Base-by-base conservation (phyloP, 441 rosid genomes). In the Corymbia calophylla region DNA sequence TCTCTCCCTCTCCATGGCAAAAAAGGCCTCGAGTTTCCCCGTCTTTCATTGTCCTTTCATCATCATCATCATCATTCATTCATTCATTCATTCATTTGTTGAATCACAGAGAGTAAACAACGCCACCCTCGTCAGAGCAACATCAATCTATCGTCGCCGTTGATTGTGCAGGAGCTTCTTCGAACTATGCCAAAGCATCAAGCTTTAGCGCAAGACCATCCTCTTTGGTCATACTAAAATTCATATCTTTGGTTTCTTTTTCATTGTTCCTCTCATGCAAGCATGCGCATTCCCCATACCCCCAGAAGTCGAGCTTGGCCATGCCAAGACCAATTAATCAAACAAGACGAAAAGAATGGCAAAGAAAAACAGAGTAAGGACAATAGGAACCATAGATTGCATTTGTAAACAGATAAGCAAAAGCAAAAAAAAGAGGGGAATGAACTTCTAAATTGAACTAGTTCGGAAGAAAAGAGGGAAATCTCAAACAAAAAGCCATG, bases 221-320 rank as follows among this genome's bases (percentile, higher is more conserved):
- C 44, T 39, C 44, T 39, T 94, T 93, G 95, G 89, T 90, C 53
- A 44, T 21, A 29, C 27, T 49, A 66, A 47, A 62, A 16, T 31
- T 35, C 15, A 27, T 4, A 54, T 35, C 47, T 49, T 49, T 27
- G 3, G 18, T 49, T 60, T 44, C 3, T 14, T 49, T 49, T n/a
- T 25, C 8, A 19, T 29, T 4, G 51, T 85, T 13, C 10, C 35
- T 49, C 55, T 84, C 58, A 29, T 56, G 14, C 55, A 27, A 32
- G 12, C 35, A 27, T 84, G 55, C 8, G 10, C 55, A 29, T 48
- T 84, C 35, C 31, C 3, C 87, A 29, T 51, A 8, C 23, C 21
- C 7, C 39, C 39, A 29, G 7, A 86, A 53, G 8, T 39, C 15
- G 2, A n/a, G 15, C 44, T 51, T 18, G 58, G 44, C 87, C 62